phyloP scores from a whole-genome alignment of 2,329 filamentous ascomycete genomes.

The Cercospora berteroae region DNA sequence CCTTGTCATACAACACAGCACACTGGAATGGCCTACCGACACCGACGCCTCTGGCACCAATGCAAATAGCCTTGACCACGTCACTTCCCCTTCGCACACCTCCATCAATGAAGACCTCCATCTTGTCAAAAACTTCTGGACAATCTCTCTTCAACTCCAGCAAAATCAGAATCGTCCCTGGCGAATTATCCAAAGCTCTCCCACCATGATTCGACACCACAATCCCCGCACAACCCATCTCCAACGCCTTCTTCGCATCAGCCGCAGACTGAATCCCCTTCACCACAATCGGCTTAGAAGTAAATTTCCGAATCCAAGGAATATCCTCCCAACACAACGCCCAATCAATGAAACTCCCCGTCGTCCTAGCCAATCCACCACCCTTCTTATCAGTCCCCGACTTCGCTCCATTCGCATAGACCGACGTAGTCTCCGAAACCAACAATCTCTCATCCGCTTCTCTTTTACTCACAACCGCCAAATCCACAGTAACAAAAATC shows the following conservation, averaged over 20 bases:
- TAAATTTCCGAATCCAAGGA: slow-evolving; percentile 42
- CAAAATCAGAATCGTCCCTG: slow-evolving; percentile 57
- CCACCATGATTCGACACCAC: slow-evolving; percentile 55
- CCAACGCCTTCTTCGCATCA: slow-evolving; percentile 44
- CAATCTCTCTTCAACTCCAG: slow-evolving; percentile 62
- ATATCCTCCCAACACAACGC: slow-evolving; percentile 53
- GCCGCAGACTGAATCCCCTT: slow-evolving; percentile 46
- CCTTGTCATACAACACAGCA: slow-evolving; percentile 58
- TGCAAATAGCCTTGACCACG: slow-evolving; percentile 64
- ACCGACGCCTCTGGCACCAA: slow-evolving; percentile 62
- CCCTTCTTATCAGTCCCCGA: slow-evolving; percentile 55
- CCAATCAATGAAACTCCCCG: slow-evolving; percentile 58
- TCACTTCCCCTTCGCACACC: slow-evolving; percentile 64
- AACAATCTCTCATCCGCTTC: slow-evolving; percentile 50
- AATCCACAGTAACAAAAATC: slow-evolving; percentile 60
- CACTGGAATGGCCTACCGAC: slow-evolving; percentile 62
- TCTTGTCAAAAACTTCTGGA: slow-evolving; percentile 58
- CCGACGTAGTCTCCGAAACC: slow-evolving; percentile 60
- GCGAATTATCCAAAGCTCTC: slow-evolving; percentile 49
- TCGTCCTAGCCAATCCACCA: slow-evolving; percentile 54
- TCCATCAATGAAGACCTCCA: slow-evolving; percentile 65
- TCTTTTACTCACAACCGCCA: slow-evolving; percentile 57
- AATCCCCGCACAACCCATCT: slow-evolving; percentile 48
- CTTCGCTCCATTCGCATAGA: slow-evolving; percentile 55
- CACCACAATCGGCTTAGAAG: slow-evolving; percentile 51